Percentiles rank a stretch among this genome's conserved stretches.
Conservation (phyloP, 768 basidiomycete genomes). For the Coprinellus micaceus region DNA sequence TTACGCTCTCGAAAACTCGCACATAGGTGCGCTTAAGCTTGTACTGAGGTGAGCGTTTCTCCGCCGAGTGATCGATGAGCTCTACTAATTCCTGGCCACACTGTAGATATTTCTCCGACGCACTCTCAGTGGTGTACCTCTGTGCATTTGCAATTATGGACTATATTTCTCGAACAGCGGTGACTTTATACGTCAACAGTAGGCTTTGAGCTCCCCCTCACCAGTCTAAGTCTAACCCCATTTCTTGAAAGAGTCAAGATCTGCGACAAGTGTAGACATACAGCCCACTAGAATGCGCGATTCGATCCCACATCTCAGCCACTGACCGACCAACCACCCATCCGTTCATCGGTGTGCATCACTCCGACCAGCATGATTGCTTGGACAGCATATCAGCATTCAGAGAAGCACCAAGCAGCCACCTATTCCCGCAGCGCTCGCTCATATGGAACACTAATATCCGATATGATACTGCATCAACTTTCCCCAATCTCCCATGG, state of each 20-base stretch:
- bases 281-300: neutral
- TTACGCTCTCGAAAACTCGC: neutral
- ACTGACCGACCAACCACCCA: neutral
- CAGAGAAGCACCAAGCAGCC: neutral
- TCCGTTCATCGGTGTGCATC: neutral
- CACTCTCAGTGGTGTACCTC: conserved; percentile 1
- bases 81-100: neutral
- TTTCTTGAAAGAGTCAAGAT: neutral
- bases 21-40: neutral
- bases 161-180: too few species aligned
- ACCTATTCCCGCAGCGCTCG: neutral
- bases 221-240: too few species aligned
- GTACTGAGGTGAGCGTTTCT: neutral
- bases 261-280: neutral
- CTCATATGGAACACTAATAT: neutral
- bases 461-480: neutral
- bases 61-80: neutral
- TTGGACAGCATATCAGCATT: neutral
- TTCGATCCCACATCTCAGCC: neutral
- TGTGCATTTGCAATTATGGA: neutral
- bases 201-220: too few species aligned
- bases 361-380: neutral
- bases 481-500: neutral
- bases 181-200: too few species aligned
- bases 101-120: neutral